A percentile compares a stretch with the other conserved stretches of the same genome.
Conservation (phyloP, 2,329 filamentous ascomycete species). For the Colletotrichum sp. region DNA sequence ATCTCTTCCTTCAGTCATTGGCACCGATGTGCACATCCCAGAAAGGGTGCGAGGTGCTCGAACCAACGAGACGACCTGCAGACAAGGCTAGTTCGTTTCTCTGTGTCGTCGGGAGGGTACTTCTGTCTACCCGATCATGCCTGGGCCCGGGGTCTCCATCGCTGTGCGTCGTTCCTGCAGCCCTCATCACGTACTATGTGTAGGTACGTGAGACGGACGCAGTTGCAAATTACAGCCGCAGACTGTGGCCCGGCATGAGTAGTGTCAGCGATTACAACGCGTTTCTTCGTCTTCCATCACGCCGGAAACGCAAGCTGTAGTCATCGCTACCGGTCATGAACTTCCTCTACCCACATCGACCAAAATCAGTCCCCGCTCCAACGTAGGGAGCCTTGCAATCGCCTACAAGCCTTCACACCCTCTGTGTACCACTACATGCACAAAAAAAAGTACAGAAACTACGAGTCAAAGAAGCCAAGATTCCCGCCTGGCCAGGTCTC, state of each 20-base stretch:
- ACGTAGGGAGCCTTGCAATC: neutral
- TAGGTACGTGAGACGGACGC: neutral
- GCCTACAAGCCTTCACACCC: neutral
- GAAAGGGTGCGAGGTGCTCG: neutral
- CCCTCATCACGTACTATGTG: neutral
- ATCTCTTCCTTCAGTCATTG: neutral
- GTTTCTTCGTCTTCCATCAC: neutral
- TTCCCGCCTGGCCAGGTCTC: neutral
- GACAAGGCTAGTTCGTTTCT: neutral
- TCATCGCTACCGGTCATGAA: neutral
- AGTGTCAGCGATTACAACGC: neutral
- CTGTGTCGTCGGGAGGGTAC: neutral
- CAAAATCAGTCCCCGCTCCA: neutral
- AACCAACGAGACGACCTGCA: neutral
- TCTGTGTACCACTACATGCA: neutral
- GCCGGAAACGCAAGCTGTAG: neutral
- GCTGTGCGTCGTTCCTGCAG: conserved; percentile 1
- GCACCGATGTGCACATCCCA: neutral
- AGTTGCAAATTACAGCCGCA: neutral
- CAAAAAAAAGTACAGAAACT: neutral
- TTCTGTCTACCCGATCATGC: neutral
- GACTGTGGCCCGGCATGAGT: neutral
- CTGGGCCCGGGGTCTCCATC: neutral
- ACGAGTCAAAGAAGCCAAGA: neutral
- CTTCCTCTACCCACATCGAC: neutral